A percentile compares a stretch with the other conserved stretches of the same genome.
Conservation (phyloP, 2,329 filamentous ascomycete species). For the Teratosphaeria gauchensis region DNA sequence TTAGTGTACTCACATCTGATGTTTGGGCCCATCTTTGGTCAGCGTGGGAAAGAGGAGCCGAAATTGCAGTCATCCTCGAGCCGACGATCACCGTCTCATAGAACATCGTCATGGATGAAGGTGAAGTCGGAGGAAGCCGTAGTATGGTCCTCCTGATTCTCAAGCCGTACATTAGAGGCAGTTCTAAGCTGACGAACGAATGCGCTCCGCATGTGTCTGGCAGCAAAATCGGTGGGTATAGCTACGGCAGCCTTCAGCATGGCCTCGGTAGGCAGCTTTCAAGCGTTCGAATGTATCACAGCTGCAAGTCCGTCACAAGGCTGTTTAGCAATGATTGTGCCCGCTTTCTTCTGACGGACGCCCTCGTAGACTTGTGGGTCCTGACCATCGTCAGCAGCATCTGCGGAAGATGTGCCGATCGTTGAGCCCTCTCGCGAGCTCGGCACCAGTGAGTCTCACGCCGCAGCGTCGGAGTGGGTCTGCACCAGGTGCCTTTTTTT, state of each 20-base stretch:
- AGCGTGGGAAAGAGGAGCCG: slow-evolving; percentile 55
- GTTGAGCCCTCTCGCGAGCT: slow-evolving; percentile 4
- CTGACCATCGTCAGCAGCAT: not conserved
- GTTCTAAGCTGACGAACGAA: slow-evolving; percentile 25
- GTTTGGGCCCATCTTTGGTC: slow-evolving; percentile 40
- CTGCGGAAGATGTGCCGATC: slow-evolving; percentile 2
- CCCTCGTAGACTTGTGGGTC: slow-evolving; percentile 32
- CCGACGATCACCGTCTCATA: slow-evolving; percentile 50
- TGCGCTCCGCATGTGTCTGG: slow-evolving; percentile 28
- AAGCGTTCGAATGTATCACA: slow-evolving; percentile 22
- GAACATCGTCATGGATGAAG: slow-evolving; percentile 56
- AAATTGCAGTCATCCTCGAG: slow-evolving; percentile 50
- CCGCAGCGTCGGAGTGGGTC: slow-evolving; percentile 2
- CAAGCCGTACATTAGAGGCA: slow-evolving; percentile 23
- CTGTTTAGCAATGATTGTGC: slow-evolving; percentile 26
- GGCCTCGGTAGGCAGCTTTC: slow-evolving; percentile 24
- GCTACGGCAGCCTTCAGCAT: slow-evolving; percentile 26
- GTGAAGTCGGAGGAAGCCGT: slow-evolving; percentile 53
- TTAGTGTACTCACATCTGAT: slow-evolving; percentile 53
- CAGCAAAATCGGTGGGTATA: slow-evolving; percentile 24
- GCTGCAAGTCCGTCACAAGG: slow-evolving; percentile 13
- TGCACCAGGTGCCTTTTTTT: slow-evolving; percentile 6
- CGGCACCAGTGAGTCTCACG: not conserved
- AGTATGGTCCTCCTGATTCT: slow-evolving; percentile 50
- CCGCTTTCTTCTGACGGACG: slow-evolving; percentile 26